Conservation (phyloP, 2,329 filamentous ascomycete species). For the Arthroderma uncinatum region DNA sequence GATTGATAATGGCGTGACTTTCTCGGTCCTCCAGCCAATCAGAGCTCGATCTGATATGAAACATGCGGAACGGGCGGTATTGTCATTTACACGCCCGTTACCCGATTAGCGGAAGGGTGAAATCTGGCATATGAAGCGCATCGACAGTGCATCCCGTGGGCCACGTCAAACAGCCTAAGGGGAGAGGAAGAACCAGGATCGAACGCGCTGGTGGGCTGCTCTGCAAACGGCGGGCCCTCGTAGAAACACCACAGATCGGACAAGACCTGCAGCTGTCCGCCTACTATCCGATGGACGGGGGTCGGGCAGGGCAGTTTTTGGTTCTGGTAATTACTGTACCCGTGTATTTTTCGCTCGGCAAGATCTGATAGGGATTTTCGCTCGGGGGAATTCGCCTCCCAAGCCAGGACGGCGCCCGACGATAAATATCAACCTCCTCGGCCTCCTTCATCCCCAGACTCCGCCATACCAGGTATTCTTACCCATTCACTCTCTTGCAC, state of each 20-base stretch:
- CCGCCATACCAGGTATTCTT: neutral
- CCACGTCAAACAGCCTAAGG: neutral
- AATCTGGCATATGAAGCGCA: neutral
- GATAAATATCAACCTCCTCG: neutral
- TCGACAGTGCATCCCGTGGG: neutral
- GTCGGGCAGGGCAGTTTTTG: neutral
- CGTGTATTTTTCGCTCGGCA: constrained; percentile 4
- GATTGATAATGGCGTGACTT: constrained; percentile 9
- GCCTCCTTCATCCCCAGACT: neutral
- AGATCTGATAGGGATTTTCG: constrained; percentile 1
- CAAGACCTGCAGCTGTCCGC: neutral
- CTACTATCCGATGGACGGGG: neutral
- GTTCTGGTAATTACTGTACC: neutral
- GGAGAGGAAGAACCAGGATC: neutral
- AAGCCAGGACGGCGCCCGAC: neutral
- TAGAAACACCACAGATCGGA: neutral
- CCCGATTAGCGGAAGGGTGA: neutral
- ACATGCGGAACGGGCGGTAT: neutral
- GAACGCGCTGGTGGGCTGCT: neutral
- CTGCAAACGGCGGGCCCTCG: neutral
- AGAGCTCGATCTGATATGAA: neutral
- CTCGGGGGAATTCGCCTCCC: constrained; percentile 1
- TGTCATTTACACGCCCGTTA: neutral
- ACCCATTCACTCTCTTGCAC: neutral
- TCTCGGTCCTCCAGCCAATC: neutral